These are phyloP conservation scores for Solanum verrucosum DNA, from an alignment of 257 asterid genomes.

Conservation along the genomic window DNA sequence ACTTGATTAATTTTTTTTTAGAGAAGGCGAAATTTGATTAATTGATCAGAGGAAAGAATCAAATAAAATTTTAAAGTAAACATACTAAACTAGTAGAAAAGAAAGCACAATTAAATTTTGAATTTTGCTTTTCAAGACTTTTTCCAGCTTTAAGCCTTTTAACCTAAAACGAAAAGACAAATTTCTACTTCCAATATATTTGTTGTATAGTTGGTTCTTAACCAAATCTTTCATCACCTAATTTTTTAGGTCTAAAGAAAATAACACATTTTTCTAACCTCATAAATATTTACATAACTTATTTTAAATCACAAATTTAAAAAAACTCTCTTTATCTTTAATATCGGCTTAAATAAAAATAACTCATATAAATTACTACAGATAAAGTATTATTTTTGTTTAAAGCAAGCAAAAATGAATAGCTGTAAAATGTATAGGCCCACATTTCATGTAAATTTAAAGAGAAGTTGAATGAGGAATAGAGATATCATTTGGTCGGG, in stretches of 20 bases:
- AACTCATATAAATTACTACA: too few species aligned
- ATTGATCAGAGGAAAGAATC: background rate
- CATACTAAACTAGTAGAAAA: background rate
- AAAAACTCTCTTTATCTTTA: too few species aligned
- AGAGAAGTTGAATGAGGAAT: background rate
- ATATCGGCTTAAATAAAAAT: too few species aligned
- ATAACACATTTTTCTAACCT: too few species aligned
- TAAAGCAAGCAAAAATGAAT: background rate
- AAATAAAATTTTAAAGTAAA: background rate
- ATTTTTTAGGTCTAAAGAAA: background rate
- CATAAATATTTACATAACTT: too few species aligned
- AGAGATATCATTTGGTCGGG: background rate
- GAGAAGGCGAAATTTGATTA: background rate
- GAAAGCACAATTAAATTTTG: background rate
- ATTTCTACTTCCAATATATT: slow-evolving; percentile 7
- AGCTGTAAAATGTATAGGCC: background rate
- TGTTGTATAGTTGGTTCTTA: slow-evolving; percentile 8
- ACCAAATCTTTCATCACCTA: slow-evolving; percentile 4
- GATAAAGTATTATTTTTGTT: background rate
- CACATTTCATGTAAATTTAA: slow-evolving; percentile 6
- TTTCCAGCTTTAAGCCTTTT: slow-evolving; percentile 14
- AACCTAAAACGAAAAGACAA: slow-evolving; percentile 38
- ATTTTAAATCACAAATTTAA: too few species aligned
- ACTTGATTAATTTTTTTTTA: too few species aligned
- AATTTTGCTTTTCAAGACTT: slow-evolving; percentile 22